These are phyloP conservation scores for Sporothrix humicola DNA, from an alignment of 2,329 filamentous ascomycete genomes.

Conservation along the genomic window DNA sequence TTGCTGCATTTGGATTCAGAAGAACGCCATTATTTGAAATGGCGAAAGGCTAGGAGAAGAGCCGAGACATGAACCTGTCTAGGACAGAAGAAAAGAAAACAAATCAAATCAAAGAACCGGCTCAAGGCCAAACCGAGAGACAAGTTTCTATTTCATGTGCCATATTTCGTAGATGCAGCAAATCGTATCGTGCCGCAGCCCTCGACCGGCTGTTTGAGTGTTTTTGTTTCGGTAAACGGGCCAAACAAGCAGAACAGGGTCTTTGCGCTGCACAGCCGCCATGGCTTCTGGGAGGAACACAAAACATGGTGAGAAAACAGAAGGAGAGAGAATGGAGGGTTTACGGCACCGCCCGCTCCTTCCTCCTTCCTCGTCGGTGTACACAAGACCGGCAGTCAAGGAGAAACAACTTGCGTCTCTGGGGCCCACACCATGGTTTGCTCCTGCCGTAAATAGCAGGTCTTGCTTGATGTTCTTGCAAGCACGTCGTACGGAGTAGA, in stretches of 20 bases:
- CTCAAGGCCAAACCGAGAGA: constrained; percentile 1
- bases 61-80: neutral
- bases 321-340: neutral
- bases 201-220: constrained; percentile 26
- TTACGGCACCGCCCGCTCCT: neutral
- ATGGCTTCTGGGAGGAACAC: neutral
- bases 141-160: neutral
- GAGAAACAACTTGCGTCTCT: neutral
- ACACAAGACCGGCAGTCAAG: neutral
- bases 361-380: neutral
- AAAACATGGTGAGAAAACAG: neutral
- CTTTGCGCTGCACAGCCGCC: constrained; percentile 27
- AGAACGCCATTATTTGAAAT: neutral
- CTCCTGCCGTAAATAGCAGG: neutral
- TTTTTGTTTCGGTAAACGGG: constrained; percentile 23
- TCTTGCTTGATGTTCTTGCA: neutral
- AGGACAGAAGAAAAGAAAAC: neutral
- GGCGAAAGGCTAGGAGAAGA: neutral
- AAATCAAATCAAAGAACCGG: neutral
- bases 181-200: constrained; percentile 3
- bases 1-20: too few species aligned
- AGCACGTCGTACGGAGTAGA: too few species aligned
- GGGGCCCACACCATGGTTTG: neutral
- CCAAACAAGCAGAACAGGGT: constrained; percentile 4
- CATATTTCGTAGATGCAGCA: neutral